phyloP scores from a whole-genome alignment of 2,329 filamentous ascomycete genomes.

The Pseudogymnoascus sp. region DNA sequence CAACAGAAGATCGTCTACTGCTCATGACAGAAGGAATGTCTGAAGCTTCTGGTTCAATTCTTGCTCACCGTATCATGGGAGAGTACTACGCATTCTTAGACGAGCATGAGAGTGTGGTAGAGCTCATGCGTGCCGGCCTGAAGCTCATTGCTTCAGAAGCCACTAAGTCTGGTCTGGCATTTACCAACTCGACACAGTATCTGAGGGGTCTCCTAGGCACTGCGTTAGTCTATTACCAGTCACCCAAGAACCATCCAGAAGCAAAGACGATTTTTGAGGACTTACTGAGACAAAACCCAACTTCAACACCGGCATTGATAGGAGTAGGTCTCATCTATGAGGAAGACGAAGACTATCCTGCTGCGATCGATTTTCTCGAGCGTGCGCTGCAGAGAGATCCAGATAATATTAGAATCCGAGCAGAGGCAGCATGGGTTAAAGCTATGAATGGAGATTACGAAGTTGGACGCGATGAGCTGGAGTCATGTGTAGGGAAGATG shows the following conservation, averaged over 20 bases:
- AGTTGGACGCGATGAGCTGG: slow-evolving; percentile 60
- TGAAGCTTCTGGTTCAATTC: slow-evolving; percentile 57
- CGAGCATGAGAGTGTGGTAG: slow-evolving; percentile 75
- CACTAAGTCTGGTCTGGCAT: slow-evolving; percentile 58
- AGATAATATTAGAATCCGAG: slow-evolving; percentile 68
- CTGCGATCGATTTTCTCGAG: slow-evolving; percentile 73
- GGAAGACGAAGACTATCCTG: slow-evolving; percentile 80
- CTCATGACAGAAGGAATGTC: slow-evolving; percentile 72
- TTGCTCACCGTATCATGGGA: slow-evolving; percentile 76
- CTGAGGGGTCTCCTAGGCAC: slow-evolving; percentile 74
- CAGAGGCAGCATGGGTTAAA: slow-evolving; percentile 89
- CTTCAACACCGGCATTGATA: slow-evolving; percentile 74
- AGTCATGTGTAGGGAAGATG: slow-evolving; percentile 60
- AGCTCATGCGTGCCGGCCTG: slow-evolving; percentile 70
- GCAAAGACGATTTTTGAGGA: slow-evolving; percentile 79
- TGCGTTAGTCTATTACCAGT: slow-evolving; percentile 83
- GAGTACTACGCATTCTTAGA: slow-evolving; percentile 80
- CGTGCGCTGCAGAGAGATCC: slow-evolving; percentile 68
- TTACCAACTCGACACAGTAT: slow-evolving; percentile 65
- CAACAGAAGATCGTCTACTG: slow-evolving; percentile 70
- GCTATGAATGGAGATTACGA: slow-evolving; percentile 72
- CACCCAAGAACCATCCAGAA: slow-evolving; percentile 81
- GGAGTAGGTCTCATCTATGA: slow-evolving; percentile 88
- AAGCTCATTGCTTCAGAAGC: slow-evolving; percentile 53
- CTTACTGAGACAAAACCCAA: slow-evolving; percentile 67